Evolutionary conservation across 2,329 filamentous ascomycete species (phyloP).

Genomic region (Xylariaceae sp.): DNA sequence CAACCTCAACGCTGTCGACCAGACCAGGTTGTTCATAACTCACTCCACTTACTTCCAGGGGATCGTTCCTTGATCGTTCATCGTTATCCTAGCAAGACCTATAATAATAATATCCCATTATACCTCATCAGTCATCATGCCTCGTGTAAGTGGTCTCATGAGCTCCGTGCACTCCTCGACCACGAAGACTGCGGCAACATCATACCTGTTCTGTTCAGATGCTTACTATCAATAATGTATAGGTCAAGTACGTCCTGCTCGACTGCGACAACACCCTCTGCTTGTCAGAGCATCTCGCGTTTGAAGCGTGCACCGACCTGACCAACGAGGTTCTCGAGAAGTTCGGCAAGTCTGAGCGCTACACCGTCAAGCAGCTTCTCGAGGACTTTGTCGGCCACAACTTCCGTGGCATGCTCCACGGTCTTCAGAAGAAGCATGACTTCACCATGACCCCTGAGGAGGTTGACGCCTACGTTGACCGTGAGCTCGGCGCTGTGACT

Average conservation of each 20-base stretch:
- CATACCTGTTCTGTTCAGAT: not conserved
- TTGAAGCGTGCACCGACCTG: conserved; percentile 69
- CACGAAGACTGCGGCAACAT: not conserved
- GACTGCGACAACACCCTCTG: conserved; percentile 71
- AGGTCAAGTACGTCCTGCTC: conserved; percentile 59
- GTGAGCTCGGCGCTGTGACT: conserved; percentile 65
- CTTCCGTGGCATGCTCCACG: conserved; percentile 70
- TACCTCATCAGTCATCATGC: conserved; percentile 30
- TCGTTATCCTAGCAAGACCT: not conserved
- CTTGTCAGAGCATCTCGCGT: conserved; percentile 68
- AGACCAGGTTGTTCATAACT: conserved; percentile 13
- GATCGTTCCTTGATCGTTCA: not conserved
- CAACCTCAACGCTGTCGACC: conserved; percentile 8
- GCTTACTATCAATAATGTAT: conserved; percentile 16
- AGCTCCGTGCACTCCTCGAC: not conserved
- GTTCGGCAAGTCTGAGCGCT: conserved; percentile 54
- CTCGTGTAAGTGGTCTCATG: conserved; percentile 30
- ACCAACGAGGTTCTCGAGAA: conserved; percentile 67
- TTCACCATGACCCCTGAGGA: conserved; percentile 59
- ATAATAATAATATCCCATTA: conserved; percentile 1
- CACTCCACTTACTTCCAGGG: conserved; percentile 13
- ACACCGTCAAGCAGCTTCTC: conserved; percentile 64
- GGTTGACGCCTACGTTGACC: conserved; percentile 58
- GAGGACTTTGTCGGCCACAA: conserved; percentile 72
- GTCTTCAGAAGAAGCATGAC: conserved; percentile 62